Conservation (phyloP, 805 yeast genomes). For the Kazachstania bromeliacearum region DNA sequence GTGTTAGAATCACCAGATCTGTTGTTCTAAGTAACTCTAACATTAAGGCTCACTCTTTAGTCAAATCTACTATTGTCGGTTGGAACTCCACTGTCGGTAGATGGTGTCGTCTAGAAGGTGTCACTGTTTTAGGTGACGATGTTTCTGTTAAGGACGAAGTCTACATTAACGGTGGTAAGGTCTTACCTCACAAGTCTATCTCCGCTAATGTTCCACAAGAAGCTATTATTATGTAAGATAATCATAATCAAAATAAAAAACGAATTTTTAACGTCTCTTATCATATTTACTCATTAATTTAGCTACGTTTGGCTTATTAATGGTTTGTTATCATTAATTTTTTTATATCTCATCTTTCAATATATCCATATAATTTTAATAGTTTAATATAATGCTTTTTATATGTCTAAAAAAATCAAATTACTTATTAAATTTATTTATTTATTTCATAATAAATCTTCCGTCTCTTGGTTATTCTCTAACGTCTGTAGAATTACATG, state of each 20-base stretch:
- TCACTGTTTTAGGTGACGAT: slow-evolving; percentile 96
- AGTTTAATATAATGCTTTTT: neutral
- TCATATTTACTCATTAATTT: too few species aligned
- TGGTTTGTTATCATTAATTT: too few species aligned
- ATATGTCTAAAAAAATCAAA: neutral
- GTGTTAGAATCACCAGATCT: slow-evolving; percentile 95
- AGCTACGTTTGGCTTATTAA: too few species aligned
- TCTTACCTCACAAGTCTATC: slow-evolving; percentile 95
- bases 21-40: slow-evolving; percentile 85
- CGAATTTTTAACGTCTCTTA: too few species aligned
- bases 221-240: slow-evolving; percentile 96
- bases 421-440: neutral
- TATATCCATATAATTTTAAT: too few species aligned
- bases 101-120: slow-evolving; percentile 99
- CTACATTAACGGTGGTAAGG: slow-evolving; percentile 98
- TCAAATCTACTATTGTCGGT: slow-evolving; percentile 95
- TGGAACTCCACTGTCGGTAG: slow-evolving; percentile 97
- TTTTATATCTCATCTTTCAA: too few species aligned
- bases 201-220: slow-evolving; percentile 95
- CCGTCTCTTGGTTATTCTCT: slow-evolving; percentile 1
- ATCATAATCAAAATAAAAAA: too few species aligned
- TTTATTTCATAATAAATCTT: neutral
- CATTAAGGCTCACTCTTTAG: slow-evolving; percentile 96
- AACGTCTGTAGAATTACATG: slow-evolving; percentile 43
- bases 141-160: slow-evolving; percentile 97